Conservation (phyloP, 2,329 filamentous ascomycete genomes). For the Trichoderma afroharzianum region DNA sequence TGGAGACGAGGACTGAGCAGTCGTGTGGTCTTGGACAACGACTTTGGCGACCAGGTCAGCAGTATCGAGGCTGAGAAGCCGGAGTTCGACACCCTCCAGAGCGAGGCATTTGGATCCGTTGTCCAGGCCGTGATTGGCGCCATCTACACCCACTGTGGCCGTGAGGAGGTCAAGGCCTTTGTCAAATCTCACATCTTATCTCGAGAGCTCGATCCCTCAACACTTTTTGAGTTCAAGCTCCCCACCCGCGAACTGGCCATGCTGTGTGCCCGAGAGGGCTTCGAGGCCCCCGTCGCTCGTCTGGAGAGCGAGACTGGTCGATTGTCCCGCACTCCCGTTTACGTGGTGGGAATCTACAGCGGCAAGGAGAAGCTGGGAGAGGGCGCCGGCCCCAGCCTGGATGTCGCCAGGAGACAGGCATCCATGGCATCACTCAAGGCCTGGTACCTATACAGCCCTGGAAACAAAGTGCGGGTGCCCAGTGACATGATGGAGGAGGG, state of each 20-base stretch:
- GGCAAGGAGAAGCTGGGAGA: constrained; percentile 90
- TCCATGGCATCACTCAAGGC: constrained; percentile 82
- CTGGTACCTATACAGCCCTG: constrained; percentile 94
- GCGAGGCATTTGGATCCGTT: constrained; percentile 68
- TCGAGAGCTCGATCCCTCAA: constrained; percentile 69
- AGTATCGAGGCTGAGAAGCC: constrained; percentile 27
- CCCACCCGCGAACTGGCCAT: constrained; percentile 80
- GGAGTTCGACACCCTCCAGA: constrained; percentile 65
- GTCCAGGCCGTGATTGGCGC: constrained; percentile 81
- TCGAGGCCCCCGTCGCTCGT: constrained; percentile 80
- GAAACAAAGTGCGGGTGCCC: constrained; percentile 59
- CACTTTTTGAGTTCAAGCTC: constrained; percentile 78
- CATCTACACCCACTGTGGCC: constrained; percentile 80
- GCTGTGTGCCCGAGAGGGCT: constrained; percentile 84
- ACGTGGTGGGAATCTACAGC: constrained; percentile 89
- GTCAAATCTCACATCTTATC: constrained; percentile 79
- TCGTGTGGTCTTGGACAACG: constrained; percentile 75
- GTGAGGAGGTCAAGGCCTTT: constrained; percentile 75
- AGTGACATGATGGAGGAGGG: constrained; percentile 64
- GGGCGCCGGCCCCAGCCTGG: constrained; percentile 73
- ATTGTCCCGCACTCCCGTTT: constrained; percentile 79
- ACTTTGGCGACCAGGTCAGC: constrained; percentile 66
- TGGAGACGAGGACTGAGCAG: constrained; percentile 68
- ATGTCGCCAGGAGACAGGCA: constrained; percentile 74
- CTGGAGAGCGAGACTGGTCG: constrained; percentile 90